phyloP scores from a whole-genome alignment of 306 rosid species.

The Sphenostylis stenocarpa region DNA sequence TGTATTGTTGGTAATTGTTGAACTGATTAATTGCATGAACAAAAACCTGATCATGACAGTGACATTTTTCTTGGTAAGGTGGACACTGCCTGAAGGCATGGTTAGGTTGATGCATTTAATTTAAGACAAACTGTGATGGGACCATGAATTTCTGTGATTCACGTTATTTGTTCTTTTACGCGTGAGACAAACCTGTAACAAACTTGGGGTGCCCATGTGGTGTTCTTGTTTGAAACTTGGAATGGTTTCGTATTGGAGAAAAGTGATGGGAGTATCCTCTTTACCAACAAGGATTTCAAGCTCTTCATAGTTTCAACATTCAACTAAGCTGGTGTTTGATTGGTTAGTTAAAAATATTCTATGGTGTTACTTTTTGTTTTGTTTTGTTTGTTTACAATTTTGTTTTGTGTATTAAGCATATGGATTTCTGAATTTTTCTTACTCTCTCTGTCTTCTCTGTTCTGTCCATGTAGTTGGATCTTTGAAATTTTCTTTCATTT shows the following conservation, averaged over 20 bases:
- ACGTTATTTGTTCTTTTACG: not conserved
- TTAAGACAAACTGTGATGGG: not conserved
- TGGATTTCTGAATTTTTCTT: constrained; percentile 17
- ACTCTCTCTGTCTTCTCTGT: not conserved
- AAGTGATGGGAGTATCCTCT: not conserved
- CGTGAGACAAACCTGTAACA: not conserved
- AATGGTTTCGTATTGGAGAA: constrained; percentile 2
- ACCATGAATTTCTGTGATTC: not conserved
- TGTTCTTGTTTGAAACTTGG: not conserved
- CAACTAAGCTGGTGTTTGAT: constrained; percentile 2
- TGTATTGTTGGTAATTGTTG: not conserved
- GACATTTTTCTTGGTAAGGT: not conserved
- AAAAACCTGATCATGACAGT: not conserved
- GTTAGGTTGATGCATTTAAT: constrained; percentile 2
- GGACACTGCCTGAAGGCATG: not conserved
- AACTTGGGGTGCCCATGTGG: not conserved
- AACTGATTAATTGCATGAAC: not conserved
- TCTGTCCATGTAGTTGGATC: not conserved
- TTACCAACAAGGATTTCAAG: not conserved
- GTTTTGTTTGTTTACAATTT: not conserved
- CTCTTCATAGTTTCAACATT: constrained; percentile 18
- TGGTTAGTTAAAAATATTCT: constrained; percentile 25
- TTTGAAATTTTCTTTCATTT: not conserved
- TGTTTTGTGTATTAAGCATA: not conserved
- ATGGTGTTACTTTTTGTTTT: not conserved